Base-by-base conservation (phyloP, 345 rosid species). In the Hibiscus trionum region DNA sequence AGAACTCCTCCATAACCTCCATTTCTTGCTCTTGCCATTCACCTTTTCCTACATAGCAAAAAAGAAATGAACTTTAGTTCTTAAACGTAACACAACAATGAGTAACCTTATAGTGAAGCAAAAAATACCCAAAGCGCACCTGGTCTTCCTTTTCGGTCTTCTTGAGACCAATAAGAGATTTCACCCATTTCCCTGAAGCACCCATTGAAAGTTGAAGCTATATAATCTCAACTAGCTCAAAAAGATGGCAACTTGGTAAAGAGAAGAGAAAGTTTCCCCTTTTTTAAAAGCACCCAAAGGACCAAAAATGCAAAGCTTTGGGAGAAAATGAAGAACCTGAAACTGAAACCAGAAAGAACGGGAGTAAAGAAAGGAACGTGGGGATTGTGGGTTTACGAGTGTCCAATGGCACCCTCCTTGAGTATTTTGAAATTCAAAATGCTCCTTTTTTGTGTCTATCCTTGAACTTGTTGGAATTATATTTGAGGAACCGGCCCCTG, bases 131-230 rank as follows among this genome's bases (percentile, higher is more conserved):
- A 59, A 2, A 61, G 70, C 88, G 82, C 70, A 91, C 98, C 42
- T 19, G 70, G 62, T 88, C 88, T 11, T 87, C 88, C 14, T 88
- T 89, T 68, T 86, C 93, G 1, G 83, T 62, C 80, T 88, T 94
- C 72, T 84, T 91, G 26, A 86, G 84, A 69, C 93, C 90, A 7
- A 88, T 86, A 50, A 94, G 82, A 16, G 95, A 85, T 75, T 88
- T 91, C 5, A 94, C 88, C 98, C 98, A 94, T 78, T 87, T 94
- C 33, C 96, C 97, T 59, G 98, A 87, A 75, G 91, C 97, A 84
- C 98, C 97, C 98, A 94, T 94, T 39, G 31, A 1, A 11, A 33
- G 39, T 39, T n/a, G 39, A 31, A 33, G 72, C 10, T 49, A 17
- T 29, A n/a, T 16, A 9, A 44, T 24, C 69, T 11, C 19, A 66